Evolutionary conservation across 2,329 filamentous ascomycete species (phyloP).

Genomic region (Epichloe bromicola): DNA sequence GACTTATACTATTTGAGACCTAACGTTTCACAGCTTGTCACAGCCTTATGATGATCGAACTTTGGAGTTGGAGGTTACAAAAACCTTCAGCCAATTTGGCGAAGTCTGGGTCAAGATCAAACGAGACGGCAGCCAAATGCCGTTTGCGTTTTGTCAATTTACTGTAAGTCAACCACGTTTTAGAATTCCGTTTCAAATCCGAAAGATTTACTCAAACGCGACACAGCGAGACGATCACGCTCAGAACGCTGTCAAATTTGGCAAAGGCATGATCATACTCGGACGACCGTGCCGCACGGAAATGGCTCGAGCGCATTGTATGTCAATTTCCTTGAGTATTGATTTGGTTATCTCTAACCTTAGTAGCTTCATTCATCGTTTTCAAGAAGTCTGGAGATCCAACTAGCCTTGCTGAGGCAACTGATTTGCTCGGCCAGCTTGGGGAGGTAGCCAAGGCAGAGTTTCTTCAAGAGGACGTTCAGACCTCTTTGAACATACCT

Average conservation of each 20-base stretch:
- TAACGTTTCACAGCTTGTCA: constrained; percentile 30
- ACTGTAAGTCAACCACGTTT: constrained; percentile 31
- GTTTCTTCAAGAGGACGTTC: constrained; percentile 19
- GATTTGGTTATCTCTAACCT: constrained; percentile 11
- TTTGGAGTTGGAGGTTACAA: constrained; percentile 40
- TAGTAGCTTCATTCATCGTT: constrained; percentile 36
- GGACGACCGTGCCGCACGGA: constrained; percentile 48
- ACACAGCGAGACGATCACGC: constrained; percentile 36
- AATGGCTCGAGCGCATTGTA: constrained; percentile 45
- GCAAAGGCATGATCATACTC: constrained; percentile 34
- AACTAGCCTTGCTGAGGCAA: constrained; percentile 31
- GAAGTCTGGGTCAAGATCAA: constrained; percentile 50
- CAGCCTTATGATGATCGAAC: constrained; percentile 34
- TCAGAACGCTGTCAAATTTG: constrained; percentile 31
- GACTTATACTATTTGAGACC: not conserved
- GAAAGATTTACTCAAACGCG: not conserved
- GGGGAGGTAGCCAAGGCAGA: constrained; percentile 31
- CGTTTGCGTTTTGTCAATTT: constrained; percentile 51
- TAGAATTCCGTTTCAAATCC: not conserved
- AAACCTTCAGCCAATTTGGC: constrained; percentile 40
- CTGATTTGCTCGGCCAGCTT: constrained; percentile 26
- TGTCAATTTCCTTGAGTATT: constrained; percentile 25
- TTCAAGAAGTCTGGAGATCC: constrained; percentile 21
- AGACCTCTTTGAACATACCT: constrained; percentile 21
- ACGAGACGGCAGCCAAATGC: constrained; percentile 43